A percentile compares a stretch with the other conserved stretches of the same genome.
phyloP scores from a whole-genome alignment of 2,329 filamentous ascomycete species.

The Cladosporium sp. region DNA sequence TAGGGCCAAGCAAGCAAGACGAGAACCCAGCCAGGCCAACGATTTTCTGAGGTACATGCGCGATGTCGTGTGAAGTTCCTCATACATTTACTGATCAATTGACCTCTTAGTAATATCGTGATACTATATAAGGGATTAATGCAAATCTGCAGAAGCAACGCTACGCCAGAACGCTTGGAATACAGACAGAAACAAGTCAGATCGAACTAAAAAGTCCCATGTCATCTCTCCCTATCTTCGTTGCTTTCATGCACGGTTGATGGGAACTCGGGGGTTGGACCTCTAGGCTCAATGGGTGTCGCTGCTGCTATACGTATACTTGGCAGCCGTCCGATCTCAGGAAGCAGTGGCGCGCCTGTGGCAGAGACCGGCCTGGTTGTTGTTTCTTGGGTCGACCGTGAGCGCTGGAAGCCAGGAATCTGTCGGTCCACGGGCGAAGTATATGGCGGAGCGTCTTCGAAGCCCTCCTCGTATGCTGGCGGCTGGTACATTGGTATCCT shows the following conservation, averaged over 20 bases:
- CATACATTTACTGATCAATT: too few relatives aligned
- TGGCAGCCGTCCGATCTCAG: conserved; percentile 38
- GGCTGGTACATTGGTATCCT: conserved; percentile 30
- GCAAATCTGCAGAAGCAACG: not conserved
- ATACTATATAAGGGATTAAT: not conserved
- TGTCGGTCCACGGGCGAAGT: conserved; percentile 35
- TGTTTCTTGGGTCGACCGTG: not conserved
- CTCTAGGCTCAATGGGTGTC: conserved; percentile 26
- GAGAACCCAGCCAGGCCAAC: too few relatives aligned
- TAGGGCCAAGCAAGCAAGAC: not conserved
- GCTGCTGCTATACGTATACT: conserved; percentile 42
- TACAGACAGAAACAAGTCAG: not conserved
- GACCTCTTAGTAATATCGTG: not conserved
- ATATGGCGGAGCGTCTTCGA: conserved; percentile 48
- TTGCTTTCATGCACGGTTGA: not conserved
- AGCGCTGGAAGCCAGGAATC: conserved; percentile 15
- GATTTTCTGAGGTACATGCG: too few relatives aligned
- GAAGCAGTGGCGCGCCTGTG: conserved; percentile 30
- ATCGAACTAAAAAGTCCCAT: not conserved
- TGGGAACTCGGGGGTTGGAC: conserved; percentile 3
- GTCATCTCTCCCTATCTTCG: not conserved
- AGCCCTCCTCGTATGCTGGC: conserved; percentile 33
- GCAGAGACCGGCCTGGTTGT: conserved; percentile 10
- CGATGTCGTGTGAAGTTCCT: too few relatives aligned
- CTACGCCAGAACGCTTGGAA: conserved; percentile 9